Base-by-base conservation (phyloP, 257 asterid genomes). In the Fraxinus excelsior region DNA sequence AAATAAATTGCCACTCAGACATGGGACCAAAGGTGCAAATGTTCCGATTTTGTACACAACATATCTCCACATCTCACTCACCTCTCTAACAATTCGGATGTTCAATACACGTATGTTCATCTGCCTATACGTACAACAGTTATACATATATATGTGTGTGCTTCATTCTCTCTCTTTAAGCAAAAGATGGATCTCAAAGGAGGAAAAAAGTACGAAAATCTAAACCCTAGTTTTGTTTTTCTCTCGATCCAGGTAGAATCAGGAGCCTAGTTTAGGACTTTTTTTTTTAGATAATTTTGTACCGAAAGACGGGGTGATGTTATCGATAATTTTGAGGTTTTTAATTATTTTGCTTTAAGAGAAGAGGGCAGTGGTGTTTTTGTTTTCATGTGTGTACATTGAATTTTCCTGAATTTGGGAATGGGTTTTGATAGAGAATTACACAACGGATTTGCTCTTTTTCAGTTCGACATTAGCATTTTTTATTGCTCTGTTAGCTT, bases 401-500 rank as follows among this genome's bases (percentile, higher is more conserved):
- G 67, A 40, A 60, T 79, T 80, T 75, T 77, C 73, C 53, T 58
- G 35, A 77, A 70, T 80, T 78, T 76, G 74, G 81, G 74, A 72
- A 56, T 74, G 82, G 82, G 78, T 64, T 82, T 64, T 49, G 77
- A 71, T 80, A 78, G 88, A 84, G 86, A 74, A 82, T 79, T 78
- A 76, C 78, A 73, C 76, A 65, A 82, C 78, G 78, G 62, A 69
- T 79, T 79, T 65, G 86, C 76, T 84, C 51, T 76, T 26, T 56
- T 21, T 32, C 12, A 19, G 46, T 38, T 49, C 19, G 32, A 29
- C 32, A 29, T 29, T 53, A 3, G 80, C 75, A 25, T 49, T 21
- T 66, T 38, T 0, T 38, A 32, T 16, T 16, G 66, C 51, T 49
- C 34, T 7, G 19, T 71, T 70, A 21, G 74, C 76, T 83, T 79